phyloP scores from a whole-genome alignment of 2,329 filamentous ascomycete species.

The Sphaerulina populicola region DNA sequence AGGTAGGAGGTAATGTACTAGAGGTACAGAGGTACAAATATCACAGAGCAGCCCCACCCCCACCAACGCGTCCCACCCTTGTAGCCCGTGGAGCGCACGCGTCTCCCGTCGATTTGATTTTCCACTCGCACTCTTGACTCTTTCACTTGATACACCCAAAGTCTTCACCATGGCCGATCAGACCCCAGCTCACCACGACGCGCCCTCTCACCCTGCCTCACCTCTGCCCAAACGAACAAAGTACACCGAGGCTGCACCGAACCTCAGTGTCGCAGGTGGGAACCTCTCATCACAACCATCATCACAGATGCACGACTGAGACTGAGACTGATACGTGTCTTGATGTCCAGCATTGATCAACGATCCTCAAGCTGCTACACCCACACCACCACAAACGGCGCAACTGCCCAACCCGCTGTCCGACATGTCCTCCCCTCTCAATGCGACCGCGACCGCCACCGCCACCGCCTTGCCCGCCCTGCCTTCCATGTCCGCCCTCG shows the following conservation, averaged over 20 bases:
- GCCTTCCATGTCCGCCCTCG: slow-evolving; percentile 26
- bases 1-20: too few species aligned
- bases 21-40: too few species aligned
- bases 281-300: not conserved
- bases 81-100: too few species aligned
- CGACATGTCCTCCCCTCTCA: slow-evolving; percentile 19
- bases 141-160: too few species aligned
- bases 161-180: slow-evolving; percentile 24
- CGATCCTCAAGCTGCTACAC: slow-evolving; percentile 30
- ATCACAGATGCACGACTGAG: not conserved
- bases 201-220: slow-evolving; percentile 57
- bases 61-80: too few species aligned
- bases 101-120: too few species aligned
- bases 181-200: slow-evolving; percentile 36
- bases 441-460: slow-evolving; percentile 10
- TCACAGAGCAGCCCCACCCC: too few species aligned
- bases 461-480: slow-evolving; percentile 7
- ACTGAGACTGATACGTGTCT: not conserved
- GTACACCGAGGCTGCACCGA: slow-evolving; percentile 43
- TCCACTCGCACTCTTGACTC: too few species aligned
- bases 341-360: slow-evolving; percentile 30
- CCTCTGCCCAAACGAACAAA: slow-evolving; percentile 76
- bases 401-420: slow-evolving; percentile 21
- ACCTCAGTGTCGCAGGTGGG: slow-evolving; percentile 32
- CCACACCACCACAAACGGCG: slow-evolving; percentile 28